Base-by-base conservation (phyloP, 805 yeast species). In the Phaffomyces antillensis region DNA sequence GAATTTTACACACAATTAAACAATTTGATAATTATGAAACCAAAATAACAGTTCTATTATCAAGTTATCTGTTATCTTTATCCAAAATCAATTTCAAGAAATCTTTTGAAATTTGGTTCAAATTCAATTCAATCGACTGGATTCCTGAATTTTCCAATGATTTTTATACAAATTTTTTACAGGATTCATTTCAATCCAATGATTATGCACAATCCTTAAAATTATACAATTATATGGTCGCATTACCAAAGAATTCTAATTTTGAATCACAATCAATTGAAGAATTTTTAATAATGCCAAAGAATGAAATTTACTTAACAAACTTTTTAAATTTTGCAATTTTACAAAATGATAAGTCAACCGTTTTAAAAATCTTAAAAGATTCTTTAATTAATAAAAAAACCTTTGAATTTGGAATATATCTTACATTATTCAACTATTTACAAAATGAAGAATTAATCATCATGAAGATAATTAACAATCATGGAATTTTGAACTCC, bases 1-100 rank as follows among this genome's bases (percentile, higher is more conserved):
- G 70, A 36, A 65, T 82, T 7, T 59, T 83, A 36, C 52, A 67
- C 0, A 74, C 75, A 38, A 70, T 70, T 52, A 68, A 67, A 53
- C 54, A 60, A 20, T 61, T 62, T 40, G 58, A 60, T 33, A 65
- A 66, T 13, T 55, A 58, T 17, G 59, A 60, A 25, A 38, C 57
- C 9, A 65, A 66, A 44, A 63, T 76, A 20, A 64, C 73, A 1
- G 41, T 60, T 37, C 55, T 78, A 10, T 52, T 77, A 31, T 70
- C 81, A 3, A 61, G 66, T 12, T 78, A 73, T 49, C 50, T 77
- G 24, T 52, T 63, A 7, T 59, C 73, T 11, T 53, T 68, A 20
- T 60, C 70, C 2, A 61, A 67, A 46, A 44, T 62, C 12, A 64
- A 67, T 42, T 52, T 59, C 17, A 36, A 51, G 16, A 66, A 61